A percentile compares a stretch with the other conserved stretches of the same genome.
phyloP scores from a whole-genome alignment of 805 yeast species.

The Diddensiella transvaalensis region DNA sequence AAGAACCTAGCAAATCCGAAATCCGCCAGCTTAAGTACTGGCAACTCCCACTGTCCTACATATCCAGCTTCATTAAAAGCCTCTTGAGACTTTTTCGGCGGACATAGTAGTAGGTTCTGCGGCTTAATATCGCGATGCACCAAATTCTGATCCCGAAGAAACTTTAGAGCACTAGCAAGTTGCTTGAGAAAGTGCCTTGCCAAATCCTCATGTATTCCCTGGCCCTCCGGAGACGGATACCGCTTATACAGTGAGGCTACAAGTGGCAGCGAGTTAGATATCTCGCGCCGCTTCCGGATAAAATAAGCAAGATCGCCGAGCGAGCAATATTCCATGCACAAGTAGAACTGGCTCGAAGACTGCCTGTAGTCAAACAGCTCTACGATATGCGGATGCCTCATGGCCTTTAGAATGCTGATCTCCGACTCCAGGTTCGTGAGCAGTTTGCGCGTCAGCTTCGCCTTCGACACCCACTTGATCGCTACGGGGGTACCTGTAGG shows the following conservation, averaged over 20 bases:
- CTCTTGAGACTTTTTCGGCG: slow-evolving; percentile 66
- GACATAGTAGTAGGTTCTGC: slow-evolving; percentile 75
- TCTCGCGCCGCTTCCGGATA: slow-evolving; percentile 70
- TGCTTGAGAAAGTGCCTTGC: slow-evolving; percentile 86
- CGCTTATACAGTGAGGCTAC: slow-evolving; percentile 70
- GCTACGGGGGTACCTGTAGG: slow-evolving; percentile 61
- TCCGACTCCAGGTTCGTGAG: slow-evolving; percentile 90
- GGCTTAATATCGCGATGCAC: slow-evolving; percentile 97
- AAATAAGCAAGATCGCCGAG: slow-evolving; percentile 90
- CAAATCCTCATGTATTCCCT: slow-evolving; percentile 74
- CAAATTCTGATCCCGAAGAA: slow-evolving; percentile 74
- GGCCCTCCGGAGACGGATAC: slow-evolving; percentile 75
- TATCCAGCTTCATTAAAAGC: slow-evolving; percentile 56
- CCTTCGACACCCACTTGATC: slow-evolving; percentile 79
- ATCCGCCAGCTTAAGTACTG: slow-evolving; percentile 90
- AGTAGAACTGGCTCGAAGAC: slow-evolving; percentile 70
- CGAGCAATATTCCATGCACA: slow-evolving; percentile 95
- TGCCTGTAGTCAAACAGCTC: slow-evolving; percentile 78
- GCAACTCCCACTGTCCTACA: slow-evolving; percentile 84
- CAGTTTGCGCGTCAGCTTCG: slow-evolving; percentile 79
- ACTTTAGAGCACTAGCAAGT: slow-evolving; percentile 76
- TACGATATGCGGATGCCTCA: slow-evolving; percentile 92
- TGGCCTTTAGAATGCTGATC: slow-evolving; percentile 78
- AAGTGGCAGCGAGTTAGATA: slow-evolving; percentile 71
- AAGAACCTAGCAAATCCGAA: slow-evolving; percentile 95